phyloP scores from a whole-genome alignment of 208 protist species.

The Crithidia acanthocephali region DNA sequence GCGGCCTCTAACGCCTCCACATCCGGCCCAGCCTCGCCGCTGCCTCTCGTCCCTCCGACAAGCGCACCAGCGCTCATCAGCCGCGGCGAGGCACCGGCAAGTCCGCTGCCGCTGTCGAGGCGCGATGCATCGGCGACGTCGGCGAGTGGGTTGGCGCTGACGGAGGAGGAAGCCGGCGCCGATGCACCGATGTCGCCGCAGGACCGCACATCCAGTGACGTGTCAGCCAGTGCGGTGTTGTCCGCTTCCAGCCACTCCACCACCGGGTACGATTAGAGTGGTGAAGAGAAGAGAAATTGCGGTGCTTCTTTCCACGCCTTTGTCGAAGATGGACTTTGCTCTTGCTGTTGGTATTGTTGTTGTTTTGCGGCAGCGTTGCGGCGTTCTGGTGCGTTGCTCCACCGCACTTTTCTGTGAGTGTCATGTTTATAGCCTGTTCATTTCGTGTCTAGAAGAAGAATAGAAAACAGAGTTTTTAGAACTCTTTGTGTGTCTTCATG shows the following conservation, averaged over 20 bases:
- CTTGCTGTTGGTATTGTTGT: too few relatives aligned
- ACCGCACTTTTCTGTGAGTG: too few relatives aligned
- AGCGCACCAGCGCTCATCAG: neutral
- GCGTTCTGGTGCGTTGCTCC: too few relatives aligned
- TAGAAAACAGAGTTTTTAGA: too few relatives aligned
- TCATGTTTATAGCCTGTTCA: too few relatives aligned
- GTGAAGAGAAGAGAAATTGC: neutral
- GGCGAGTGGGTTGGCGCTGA: constrained; percentile 2
- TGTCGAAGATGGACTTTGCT: neutral
- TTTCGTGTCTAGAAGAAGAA: too few relatives aligned
- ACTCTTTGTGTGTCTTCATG: too few relatives aligned
- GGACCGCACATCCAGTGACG: neutral
- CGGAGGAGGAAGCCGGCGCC: constrained; percentile 10
- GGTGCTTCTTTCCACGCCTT: neutral
- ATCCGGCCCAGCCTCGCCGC: too few relatives aligned
- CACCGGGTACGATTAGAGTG: neutral
- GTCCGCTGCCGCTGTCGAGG: neutral
- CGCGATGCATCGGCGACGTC: constrained; percentile 2
- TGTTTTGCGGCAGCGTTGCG: too few relatives aligned
- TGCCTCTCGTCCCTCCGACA: too few relatives aligned
- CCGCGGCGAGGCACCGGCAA: neutral
- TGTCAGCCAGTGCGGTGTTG: constrained; percentile 2
- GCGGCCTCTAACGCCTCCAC: too few relatives aligned
- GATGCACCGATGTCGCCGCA: constrained; percentile 24
- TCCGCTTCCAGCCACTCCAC: constrained; percentile 9